Conservation (phyloP, 371 early-diverging fungal genomes). For the Lichtheimia hyalospora region DNA sequence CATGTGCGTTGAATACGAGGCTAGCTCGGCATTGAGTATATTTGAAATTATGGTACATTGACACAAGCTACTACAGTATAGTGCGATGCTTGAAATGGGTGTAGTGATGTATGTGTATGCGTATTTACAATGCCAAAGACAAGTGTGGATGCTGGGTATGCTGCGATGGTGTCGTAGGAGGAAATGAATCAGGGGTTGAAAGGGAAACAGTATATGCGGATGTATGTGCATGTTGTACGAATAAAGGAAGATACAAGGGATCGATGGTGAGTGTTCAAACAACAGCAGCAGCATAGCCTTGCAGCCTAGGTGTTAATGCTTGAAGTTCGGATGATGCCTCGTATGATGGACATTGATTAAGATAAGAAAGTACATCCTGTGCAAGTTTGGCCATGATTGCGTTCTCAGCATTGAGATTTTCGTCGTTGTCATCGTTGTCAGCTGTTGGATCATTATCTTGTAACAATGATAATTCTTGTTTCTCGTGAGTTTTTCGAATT, state of each 20-base stretch:
- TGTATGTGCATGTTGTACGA: not conserved
- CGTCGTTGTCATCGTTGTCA: too few relatives aligned
- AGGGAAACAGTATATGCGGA: not conserved
- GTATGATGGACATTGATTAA: not conserved
- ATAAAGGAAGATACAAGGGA: not conserved
- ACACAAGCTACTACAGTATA: not conserved
- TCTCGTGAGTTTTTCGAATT: too few relatives aligned
- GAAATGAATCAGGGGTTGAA: not conserved
- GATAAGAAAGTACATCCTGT: conserved; percentile 9
- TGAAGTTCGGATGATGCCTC: conserved; percentile 1
- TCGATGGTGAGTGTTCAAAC: not conserved
- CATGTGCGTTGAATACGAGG: not conserved
- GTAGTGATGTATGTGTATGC: conserved; percentile 1
- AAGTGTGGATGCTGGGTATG: too few relatives aligned
- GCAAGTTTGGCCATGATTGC: not conserved
- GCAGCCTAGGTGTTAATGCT: conserved; percentile 6
- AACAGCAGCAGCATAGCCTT: conserved; percentile 2
- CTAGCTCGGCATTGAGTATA: not conserved
- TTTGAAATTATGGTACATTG: not conserved
- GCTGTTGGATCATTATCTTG: too few relatives aligned
- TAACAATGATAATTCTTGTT: too few relatives aligned
- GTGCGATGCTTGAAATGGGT: too few relatives aligned
- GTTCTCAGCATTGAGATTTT: too few relatives aligned
- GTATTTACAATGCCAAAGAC: conserved; percentile 2
- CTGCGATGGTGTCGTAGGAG: not conserved